Base-by-base conservation (phyloP, 2,329 filamentous ascomycete species). In the Diaporthe destruens region DNA sequence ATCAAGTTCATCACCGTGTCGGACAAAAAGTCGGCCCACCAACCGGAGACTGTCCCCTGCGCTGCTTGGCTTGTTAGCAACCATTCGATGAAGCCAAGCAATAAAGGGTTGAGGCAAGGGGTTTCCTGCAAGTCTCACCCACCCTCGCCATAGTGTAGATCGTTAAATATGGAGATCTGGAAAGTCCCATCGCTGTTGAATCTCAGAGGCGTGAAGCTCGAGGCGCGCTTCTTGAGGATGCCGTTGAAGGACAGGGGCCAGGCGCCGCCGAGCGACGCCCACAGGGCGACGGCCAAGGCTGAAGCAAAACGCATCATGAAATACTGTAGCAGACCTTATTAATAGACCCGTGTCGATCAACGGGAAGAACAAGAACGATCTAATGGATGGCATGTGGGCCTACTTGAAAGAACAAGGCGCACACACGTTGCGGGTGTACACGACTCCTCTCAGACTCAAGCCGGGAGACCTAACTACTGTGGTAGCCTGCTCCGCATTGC, bases 121-220 rank as follows among this genome's bases (percentile, higher is more conserved):
- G 12, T 11, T 36, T 36, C 34, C 11, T 36, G 36, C 65, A 51
- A 18, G 71, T 65, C 39, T 75, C 55, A 11, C 55, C 75, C 78
- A 81, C 82, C 80, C 78, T 90, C 88, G 2, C 87, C 88, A 75
- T 86, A 87, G 77, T 90, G 88, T 34, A 90, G 76, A 75, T 90
- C 88, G 20, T 69, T 65, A 14, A 74, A 74, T 42, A 74, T 51
- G 7, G 63, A 44, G 14, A 74, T 66, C 11, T 74, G 73, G 18
- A 74, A 74, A 5, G 67, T 74, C 23, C 71, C 55, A 29, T 71
- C 49, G 14, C 49, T 44, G 8, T 65, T 69, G 25, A 72, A 72
- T 1, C 42, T 57, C 39, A 74, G 63, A 16, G 69, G 59, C 6
- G 59, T 65, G 59, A 65, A 65, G 44, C 18, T 14, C 9, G 59